Evolutionary conservation across 2,329 filamentous ascomycete genomes (phyloP), one percentile per base, ranked within the genome.

Genomic region (Cytospora mali): DNA sequence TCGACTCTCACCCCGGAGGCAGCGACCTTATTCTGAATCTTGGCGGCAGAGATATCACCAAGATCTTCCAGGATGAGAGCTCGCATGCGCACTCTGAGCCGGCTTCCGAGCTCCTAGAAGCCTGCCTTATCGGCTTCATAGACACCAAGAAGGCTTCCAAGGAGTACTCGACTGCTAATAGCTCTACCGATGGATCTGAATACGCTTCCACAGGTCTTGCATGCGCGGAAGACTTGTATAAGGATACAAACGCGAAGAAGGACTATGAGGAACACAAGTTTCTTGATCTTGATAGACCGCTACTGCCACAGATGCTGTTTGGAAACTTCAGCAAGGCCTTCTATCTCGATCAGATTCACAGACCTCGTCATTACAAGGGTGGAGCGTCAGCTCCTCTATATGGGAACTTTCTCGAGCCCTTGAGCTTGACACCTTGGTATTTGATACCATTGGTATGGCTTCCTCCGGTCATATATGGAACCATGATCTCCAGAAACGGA

Each of bases 401-500:
- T 75, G 93, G 93, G 61, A 96, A 97, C 76, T 95, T 97, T 74
- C 80, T 97, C 18, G 93, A 97, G 77, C 93, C 93, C 23, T 78
- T 97, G 64, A 92, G 88, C 75, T 89, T 92, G 80, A 97, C 93
- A 1, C 85, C 93, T 2, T 97, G 93, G 93, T 97, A 88, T 84
- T 76, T 95, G 49, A 82, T 97, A 18, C 93, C 93, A 6, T 82
- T 80, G 0, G 67, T 96, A 1, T 97, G 93, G 93, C 73, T 93
- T 39, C 93, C 93, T 27, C 83, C 81, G 16, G 84, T 94, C 50
- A 71, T 79, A 11, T 95, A 91, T 71, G 91, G 90, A 21, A 86
- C 87, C 9, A 84, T 81, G 62, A 69, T 89, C 28, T 88, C 90
- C 10, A 78, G 80, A 23, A 75, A 83, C 64, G 88, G 88, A 6